Evolutionary conservation across 257 asterid species (phyloP).

Genomic region (Cynanchum wilfordii): DNA sequence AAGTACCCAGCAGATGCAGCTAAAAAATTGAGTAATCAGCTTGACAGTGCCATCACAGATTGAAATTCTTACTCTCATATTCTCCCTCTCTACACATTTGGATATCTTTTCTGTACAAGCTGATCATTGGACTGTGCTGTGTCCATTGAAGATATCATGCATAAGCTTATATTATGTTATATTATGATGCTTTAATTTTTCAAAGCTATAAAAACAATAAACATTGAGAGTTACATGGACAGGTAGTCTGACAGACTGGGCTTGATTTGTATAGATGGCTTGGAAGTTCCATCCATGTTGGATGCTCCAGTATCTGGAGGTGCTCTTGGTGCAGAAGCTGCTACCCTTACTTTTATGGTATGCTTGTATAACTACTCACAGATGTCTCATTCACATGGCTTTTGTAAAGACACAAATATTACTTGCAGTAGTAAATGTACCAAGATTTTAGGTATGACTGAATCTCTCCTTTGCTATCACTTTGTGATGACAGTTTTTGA

Average conservation of each 20-base stretch:
- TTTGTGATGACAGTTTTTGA: not conserved
- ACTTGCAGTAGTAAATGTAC: not conserved
- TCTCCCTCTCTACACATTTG: not conserved
- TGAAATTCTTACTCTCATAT: not conserved
- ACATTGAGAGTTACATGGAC: not conserved
- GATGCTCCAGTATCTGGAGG: constrained; percentile 99
- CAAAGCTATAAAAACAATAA: not conserved
- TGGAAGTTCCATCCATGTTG: constrained; percentile 62
- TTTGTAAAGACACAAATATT: not conserved
- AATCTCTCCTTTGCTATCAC: not conserved
- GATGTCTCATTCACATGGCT: not conserved
- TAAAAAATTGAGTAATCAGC: not conserved
- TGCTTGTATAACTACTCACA: not conserved
- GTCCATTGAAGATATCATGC: not conserved
- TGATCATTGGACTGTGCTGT: not conserved
- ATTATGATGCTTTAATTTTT: not conserved
- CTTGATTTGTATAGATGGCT: constrained; percentile 33
- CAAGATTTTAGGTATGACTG: not conserved
- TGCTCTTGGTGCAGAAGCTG: constrained; percentile 77
- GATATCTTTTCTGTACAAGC: not conserved
- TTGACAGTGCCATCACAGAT: not conserved
- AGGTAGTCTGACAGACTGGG: constrained; percentile 3
- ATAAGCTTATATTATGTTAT: not conserved
- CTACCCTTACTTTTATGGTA: constrained; percentile 97
- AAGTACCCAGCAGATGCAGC: not conserved